Percentiles rank a stretch among this genome's conserved stretches.
Evolutionary conservation across 208 protist species (phyloP).

Genomic region (Polymyxa betae): DNA sequence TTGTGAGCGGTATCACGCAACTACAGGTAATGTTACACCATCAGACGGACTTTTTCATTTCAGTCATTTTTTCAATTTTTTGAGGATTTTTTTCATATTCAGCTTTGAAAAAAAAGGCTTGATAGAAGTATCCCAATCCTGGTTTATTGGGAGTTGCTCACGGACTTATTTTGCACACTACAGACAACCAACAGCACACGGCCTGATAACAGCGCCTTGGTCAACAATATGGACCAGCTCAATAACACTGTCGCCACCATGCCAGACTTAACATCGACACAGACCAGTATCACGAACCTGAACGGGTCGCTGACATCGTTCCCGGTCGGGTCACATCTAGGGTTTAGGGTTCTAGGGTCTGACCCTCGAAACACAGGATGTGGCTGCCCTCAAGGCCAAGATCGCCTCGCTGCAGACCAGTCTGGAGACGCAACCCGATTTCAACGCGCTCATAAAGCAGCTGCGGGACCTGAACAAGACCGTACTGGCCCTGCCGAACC

Average conservation of each 20-base stretch:
- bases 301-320: constrained; percentile 29
- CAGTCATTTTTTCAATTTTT: no score
- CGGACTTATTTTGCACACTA: not conserved
- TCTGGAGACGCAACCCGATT: constrained; percentile 21
- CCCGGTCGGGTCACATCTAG: not conserved
- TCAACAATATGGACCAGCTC: not conserved
- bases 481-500: constrained; percentile 24
- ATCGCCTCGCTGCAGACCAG: not conserved
- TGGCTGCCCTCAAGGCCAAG: not conserved
- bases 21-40: not conserved
- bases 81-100: no score
- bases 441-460: not conserved
- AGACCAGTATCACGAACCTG: not conserved
- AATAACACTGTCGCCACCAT: constrained; percentile 28
- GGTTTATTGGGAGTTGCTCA: no score
- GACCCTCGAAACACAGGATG: no score
- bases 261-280: not conserved
- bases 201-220: not conserved
- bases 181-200: not conserved
- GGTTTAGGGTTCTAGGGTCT: not conserved
- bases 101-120: no score
- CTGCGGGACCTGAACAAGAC: constrained; percentile 17
- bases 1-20: not conserved
- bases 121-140: no score
- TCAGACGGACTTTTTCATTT: not conserved